phyloP scores from a whole-genome alignment of 148 eudicot genomes.

The Rhododendron griersonianum region DNA sequence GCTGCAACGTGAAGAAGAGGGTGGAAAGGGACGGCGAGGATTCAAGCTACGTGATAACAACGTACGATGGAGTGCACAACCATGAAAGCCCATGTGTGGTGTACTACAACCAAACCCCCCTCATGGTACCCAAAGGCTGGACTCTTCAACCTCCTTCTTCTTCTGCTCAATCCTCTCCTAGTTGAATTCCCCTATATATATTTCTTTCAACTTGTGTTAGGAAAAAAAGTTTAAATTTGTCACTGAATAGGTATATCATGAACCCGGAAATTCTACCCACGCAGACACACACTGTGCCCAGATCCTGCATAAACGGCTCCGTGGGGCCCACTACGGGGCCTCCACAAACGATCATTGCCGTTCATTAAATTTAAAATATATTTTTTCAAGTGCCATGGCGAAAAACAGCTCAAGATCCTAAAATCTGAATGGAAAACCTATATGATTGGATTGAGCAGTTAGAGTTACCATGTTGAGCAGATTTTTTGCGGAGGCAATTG shows the following conservation, averaged over 20 bases:
- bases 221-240: background rate
- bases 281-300: too few species aligned
- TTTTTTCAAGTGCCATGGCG: too few species aligned
- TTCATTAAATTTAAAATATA: too few species aligned
- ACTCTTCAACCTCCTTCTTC: background rate
- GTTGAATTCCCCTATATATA: background rate
- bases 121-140: conserved; percentile 5
- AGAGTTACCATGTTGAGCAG: too few species aligned
- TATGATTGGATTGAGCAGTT: too few species aligned
- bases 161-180: conserved; percentile 6
- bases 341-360: too few species aligned
- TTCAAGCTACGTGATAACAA: conserved; percentile 12
- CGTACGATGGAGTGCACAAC: conserved; percentile 14
- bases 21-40: conserved; percentile 13
- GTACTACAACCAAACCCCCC: background rate
- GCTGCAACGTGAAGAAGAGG: conserved; percentile 18
- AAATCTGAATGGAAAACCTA: too few species aligned
- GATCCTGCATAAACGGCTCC: too few species aligned
- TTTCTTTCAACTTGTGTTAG: background rate
- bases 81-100: conserved; percentile 13
- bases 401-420: too few species aligned
- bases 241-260: background rate
- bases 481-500: too few species aligned
- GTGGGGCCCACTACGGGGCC: too few species aligned
- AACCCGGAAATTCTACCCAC: too few species aligned